Conservation (phyloP, 768 basidiomycete genomes). For the Mycena latifolia region DNA sequence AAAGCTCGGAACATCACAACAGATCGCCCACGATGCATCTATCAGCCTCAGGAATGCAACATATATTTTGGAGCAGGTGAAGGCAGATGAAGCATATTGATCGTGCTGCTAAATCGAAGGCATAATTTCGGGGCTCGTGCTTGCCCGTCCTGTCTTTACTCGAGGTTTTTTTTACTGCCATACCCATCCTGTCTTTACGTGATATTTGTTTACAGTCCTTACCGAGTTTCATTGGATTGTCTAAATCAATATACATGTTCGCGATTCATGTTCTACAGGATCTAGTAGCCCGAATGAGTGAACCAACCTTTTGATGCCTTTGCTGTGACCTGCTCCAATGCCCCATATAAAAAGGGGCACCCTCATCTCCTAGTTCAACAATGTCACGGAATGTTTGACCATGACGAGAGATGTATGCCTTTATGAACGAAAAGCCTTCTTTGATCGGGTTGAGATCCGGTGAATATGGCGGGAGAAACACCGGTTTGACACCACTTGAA, state of each 20-base stretch:
- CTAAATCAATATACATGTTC: no score
- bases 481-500: conserved; percentile 39
- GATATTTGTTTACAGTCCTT: no score
- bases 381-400: conserved; percentile 12
- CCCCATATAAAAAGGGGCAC: conserved; percentile 11
- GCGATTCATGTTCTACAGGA: no score
- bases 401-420: conserved; percentile 41
- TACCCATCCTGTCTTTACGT: no score
- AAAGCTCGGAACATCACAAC: no score
- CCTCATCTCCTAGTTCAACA: conserved; percentile 18
- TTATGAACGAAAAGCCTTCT: conserved; percentile 35
- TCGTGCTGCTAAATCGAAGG: not conserved
- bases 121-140: not conserved
- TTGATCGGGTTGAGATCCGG: conserved; percentile 36
- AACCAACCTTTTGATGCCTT: conserved; percentile 14
- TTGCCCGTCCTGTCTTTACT: no score
- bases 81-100: conserved; percentile 10
- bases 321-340: not conserved
- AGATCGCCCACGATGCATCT: no score
- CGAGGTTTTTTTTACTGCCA: no score
- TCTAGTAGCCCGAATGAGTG: conserved; percentile 16
- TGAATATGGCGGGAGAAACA: conserved; percentile 31
- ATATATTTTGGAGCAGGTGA: conserved; percentile 9
- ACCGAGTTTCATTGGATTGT: no score
- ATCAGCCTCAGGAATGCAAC: conserved; percentile 3